These are phyloP conservation scores for Cadophora luteo-olivacea DNA, from an alignment of 2,329 filamentous ascomycete species.

Conservation along the genomic window DNA sequence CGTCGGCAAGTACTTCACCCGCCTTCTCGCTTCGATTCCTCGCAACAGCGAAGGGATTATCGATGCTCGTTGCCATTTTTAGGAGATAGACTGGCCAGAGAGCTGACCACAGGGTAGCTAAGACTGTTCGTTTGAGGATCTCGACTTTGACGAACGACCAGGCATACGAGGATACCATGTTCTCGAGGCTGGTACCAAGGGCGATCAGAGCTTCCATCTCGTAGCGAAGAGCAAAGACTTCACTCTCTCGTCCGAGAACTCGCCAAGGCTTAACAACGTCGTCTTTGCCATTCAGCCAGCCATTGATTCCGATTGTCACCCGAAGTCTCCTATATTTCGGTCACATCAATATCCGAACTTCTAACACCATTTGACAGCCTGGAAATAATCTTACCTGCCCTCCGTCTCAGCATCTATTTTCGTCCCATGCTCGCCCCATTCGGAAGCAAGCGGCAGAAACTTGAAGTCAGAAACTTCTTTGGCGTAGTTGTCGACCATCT, in stretches of 20 bases:
- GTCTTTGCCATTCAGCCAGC: slow-evolving; percentile 78
- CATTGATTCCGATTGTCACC: slow-evolving; percentile 85
- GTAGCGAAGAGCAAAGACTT: slow-evolving; percentile 85
- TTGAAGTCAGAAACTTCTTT: slow-evolving; percentile 82
- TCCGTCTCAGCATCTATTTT: slow-evolving; percentile 46
- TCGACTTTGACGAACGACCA: slow-evolving; percentile 66
- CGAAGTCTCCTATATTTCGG: slow-evolving; percentile 59
- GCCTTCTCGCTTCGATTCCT: slow-evolving; percentile 65
- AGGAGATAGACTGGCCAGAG: slow-evolving; percentile 57
- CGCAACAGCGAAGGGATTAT: slow-evolving; percentile 68
- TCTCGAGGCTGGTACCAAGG: slow-evolving; percentile 75
- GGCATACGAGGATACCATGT: slow-evolving; percentile 66
- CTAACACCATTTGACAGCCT: neutral
- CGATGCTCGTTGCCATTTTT: slow-evolving; percentile 59
- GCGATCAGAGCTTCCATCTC: slow-evolving; percentile 80
- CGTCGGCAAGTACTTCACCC: slow-evolving; percentile 66
- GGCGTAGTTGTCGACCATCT: slow-evolving; percentile 88
- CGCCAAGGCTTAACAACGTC: slow-evolving; percentile 84
- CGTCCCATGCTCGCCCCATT: slow-evolving; percentile 40
- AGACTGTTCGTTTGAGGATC: slow-evolving; percentile 63
- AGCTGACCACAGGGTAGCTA: slow-evolving; percentile 51
- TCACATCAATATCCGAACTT: neutral
- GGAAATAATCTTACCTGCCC: neutral
- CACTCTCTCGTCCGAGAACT: slow-evolving; percentile 71
- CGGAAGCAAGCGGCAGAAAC: slow-evolving; percentile 74